Base-by-base conservation (phyloP, 2,329 filamentous ascomycete species). In the Calonectria hawksworthii region DNA sequence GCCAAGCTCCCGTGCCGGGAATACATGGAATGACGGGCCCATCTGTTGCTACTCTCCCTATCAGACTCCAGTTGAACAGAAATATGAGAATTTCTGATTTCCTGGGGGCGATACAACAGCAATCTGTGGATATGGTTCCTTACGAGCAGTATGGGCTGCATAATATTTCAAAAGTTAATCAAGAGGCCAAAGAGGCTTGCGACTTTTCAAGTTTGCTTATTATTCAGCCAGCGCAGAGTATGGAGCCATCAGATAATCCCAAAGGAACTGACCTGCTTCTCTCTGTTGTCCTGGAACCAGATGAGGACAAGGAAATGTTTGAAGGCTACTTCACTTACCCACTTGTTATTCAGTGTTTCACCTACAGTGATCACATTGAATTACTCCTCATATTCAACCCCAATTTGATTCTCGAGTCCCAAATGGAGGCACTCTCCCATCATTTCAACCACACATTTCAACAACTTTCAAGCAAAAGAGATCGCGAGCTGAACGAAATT, bases 11-110 rank as follows among this genome's bases (percentile, higher is more conserved):
- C 0, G 70, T 83, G 0, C 28, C 56, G 2, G 79, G 73, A 23
- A 71, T 80, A n/a, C 77, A 83, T 16, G 26, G 30, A 1, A 75
- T 82, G 28, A 28, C 74, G 2, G 81, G 76, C 3, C 79, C 81
- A 10, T 79, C 86, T 72, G 86, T 88, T 63, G 84, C 86, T 4
- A 88, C 87, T 0, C 82, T 88, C 6, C 86, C 87, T 0, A 75
- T 88, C 11, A 84, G 86, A 5, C 79, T 88, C 2, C 80, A 75
- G 10, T 67, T 87, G 14, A 79, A 83, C 88, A 18, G 26, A 11
- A 9, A 72, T 23, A 0, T 74, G 78, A 1, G 6, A 38, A n/a
- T 61, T 38, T 30, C 61, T 0, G 61, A 78, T 0, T 73, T 74
- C 38, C 65, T 82, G 0, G 21, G 71, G 0, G 16, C 38, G 0